Percentiles rank a stretch among this genome's conserved stretches.
Evolutionary conservation across 495 filamentous ascomycete species (phyloP).

Genomic region (Clavariopsis aquatica): DNA sequence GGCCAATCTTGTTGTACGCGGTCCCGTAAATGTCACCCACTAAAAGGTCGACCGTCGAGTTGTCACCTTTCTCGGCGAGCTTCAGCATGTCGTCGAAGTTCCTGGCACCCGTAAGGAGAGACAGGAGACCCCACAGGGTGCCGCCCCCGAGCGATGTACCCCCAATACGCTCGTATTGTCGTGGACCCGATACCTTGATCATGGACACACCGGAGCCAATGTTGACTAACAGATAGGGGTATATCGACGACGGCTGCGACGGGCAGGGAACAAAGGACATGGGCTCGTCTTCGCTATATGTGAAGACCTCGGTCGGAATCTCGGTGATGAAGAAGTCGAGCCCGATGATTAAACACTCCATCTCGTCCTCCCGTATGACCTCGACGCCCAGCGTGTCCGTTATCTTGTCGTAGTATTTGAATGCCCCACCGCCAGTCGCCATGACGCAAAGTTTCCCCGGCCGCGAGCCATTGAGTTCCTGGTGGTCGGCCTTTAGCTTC

Average conservation of each 20-base stretch:
- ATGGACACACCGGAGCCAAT: slow-evolving; percentile 99
- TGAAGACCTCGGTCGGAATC: slow-evolving; percentile 95
- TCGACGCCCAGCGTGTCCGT: slow-evolving; percentile 77
- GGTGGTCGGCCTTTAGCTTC: slow-evolving; percentile 75
- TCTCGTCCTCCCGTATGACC: slow-evolving; percentile 91
- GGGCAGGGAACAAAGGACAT: slow-evolving; percentile 73
- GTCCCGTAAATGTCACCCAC: slow-evolving; percentile 98
- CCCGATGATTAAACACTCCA: slow-evolving; percentile 97
- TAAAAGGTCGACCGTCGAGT: slow-evolving; percentile 90
- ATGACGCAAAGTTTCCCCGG: slow-evolving; percentile 77
- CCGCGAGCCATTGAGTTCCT: slow-evolving; percentile 65
- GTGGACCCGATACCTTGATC: slow-evolving; percentile 91
- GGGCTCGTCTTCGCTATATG: slow-evolving; percentile 82
- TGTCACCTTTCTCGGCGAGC: slow-evolving; percentile 92
- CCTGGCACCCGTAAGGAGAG: slow-evolving; percentile 82
- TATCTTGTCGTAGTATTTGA: slow-evolving; percentile 91
- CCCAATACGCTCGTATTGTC: slow-evolving; percentile 82
- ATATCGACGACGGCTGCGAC: slow-evolving; percentile 66
- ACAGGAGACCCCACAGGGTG: slow-evolving; percentile 92
- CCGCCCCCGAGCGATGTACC: slow-evolving; percentile 94
- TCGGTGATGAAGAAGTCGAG: slow-evolving; percentile 99
- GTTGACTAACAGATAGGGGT: slow-evolving; percentile 96
- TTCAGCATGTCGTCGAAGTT: slow-evolving; percentile 95
- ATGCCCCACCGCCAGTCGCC: slow-evolving; percentile 92
- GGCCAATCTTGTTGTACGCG: slow-evolving; percentile 90